A percentile compares a stretch with the other conserved stretches of the same genome.
These are phyloP conservation scores for Sporothrix schenckii DNA, from an alignment of 2,329 filamentous ascomycete species.

Conservation along the genomic window DNA sequence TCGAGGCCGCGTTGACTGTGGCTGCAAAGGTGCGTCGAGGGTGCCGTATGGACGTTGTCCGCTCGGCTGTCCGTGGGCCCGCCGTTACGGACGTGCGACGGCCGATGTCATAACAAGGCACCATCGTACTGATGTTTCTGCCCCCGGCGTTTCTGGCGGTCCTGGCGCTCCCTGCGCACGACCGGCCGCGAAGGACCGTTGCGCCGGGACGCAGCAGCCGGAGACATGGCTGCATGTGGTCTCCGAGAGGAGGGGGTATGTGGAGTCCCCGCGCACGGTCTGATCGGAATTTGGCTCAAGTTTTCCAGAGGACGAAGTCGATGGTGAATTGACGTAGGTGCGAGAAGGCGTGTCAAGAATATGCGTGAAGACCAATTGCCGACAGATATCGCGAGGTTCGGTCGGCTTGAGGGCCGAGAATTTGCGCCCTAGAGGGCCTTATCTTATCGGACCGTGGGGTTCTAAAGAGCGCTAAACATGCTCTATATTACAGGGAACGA, in stretches of 20 bases:
- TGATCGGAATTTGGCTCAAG: not conserved
- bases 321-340: not conserved
- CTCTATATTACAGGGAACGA: conserved; percentile 5
- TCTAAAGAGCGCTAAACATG: not conserved
- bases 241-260: conserved; percentile 33
- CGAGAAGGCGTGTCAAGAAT: not conserved
- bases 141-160: not conserved
- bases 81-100: not conserved
- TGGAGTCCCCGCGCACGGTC: not conserved
- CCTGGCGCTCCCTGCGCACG: conserved; percentile 7
- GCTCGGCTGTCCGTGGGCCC: not conserved
- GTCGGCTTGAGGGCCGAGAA: not conserved
- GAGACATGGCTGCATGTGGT: conserved; percentile 45
- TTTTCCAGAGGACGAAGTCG: not conserved
- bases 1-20: not conserved
- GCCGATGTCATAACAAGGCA: not conserved
- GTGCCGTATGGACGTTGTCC: not conserved
- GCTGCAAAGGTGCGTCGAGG: not conserved
- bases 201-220: conserved; percentile 39
- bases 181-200: conserved; percentile 12
- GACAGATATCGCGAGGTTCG: conserved; percentile 42
- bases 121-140: not conserved
- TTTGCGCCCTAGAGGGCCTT: conserved; percentile 1
- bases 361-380: not conserved
- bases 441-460: not conserved